These are phyloP conservation scores for Alternaria alternata DNA, from an alignment of 2,329 filamentous ascomycete genomes.

Conservation along the genomic window DNA sequence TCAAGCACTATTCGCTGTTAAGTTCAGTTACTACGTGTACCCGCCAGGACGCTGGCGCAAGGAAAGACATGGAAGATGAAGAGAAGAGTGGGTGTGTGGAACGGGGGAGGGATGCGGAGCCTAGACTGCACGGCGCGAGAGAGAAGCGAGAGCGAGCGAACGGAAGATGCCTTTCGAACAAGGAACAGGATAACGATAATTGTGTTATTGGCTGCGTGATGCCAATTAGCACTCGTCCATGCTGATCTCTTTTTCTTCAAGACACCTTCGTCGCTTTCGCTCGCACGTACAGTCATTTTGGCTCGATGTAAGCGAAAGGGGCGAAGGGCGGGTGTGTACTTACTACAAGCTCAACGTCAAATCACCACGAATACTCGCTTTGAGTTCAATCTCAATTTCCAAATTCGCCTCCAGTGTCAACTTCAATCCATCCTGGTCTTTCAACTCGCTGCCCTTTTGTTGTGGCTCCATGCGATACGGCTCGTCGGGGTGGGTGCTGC, in stretches of 20 bases:
- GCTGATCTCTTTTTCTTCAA: neutral
- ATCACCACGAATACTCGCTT: conserved; percentile 86
- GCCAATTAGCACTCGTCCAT: conserved; percentile 25
- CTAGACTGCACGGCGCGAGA: conserved; percentile 2
- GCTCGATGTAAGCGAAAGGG: conserved; percentile 17
- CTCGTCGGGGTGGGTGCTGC: conserved; percentile 61
- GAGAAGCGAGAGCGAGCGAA: neutral
- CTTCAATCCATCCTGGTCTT: conserved; percentile 71
- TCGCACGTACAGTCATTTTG: conserved; percentile 16
- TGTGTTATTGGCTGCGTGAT: conserved; percentile 24
- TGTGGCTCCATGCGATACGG: conserved; percentile 52
- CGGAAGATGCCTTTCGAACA: neutral
- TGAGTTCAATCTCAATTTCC: conserved; percentile 84
- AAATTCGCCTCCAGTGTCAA: conserved; percentile 79
- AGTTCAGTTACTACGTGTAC: conserved; percentile 25
- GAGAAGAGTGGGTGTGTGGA: neutral
- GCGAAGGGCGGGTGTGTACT: conserved; percentile 50
- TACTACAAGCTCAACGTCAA: conserved; percentile 80
- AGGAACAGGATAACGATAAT: neutral
- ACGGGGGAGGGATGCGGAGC: neutral
- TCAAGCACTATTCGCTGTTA: conserved; percentile 37
- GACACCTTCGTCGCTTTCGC: conserved; percentile 15
- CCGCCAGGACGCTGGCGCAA: conserved; percentile 15
- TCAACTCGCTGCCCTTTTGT: conserved; percentile 54
- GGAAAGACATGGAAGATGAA: neutral